Percentiles rank a stretch among this genome's conserved stretches.
These are phyloP conservation scores for Moniliophthora roreri DNA, from an alignment of 1,284 basidiomycete genomes.

Conservation along the genomic window DNA sequence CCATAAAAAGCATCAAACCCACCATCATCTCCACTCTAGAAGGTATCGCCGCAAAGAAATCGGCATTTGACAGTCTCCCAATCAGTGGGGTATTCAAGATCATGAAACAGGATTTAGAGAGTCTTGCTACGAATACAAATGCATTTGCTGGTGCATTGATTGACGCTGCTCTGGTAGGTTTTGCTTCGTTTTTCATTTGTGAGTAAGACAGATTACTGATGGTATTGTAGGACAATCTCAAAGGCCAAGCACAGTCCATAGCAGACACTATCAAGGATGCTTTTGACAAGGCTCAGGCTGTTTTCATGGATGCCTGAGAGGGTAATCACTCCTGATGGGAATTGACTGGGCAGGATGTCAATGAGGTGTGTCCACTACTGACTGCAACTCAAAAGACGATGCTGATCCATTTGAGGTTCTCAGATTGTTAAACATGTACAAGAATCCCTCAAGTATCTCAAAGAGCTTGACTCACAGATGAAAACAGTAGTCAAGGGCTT, in stretches of 20 bases:
- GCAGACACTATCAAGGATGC: too few species aligned
- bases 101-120: constrained; percentile 10
- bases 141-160: too few species aligned
- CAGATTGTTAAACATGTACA: constrained; percentile 56
- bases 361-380: constrained; percentile 1
- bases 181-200: too few species aligned
- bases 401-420: too few species aligned
- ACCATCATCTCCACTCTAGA: constrained; percentile 3
- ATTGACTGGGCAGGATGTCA: constrained; percentile 11
- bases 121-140: too few species aligned
- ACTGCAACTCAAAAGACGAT: constrained; percentile 31
- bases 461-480: constrained; percentile 43
- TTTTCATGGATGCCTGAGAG: too few species aligned
- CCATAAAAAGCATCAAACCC: constrained; percentile 2
- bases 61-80: constrained; percentile 5
- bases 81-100: constrained; percentile 1
- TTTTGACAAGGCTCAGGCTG: too few species aligned
- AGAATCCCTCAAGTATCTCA: constrained; percentile 53
- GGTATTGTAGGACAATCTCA: too few species aligned
- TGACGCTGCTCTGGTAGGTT: too few species aligned
- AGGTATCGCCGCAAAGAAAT: constrained; percentile 7
- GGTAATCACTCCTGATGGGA: constrained; percentile 39
- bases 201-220: too few species aligned
- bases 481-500: constrained; percentile 42
- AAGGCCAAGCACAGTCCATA: too few species aligned